Percentiles rank a stretch among this genome's conserved stretches.
Conservation (phyloP, 768 basidiomycete genomes). For the Gautieria morchelliformis region DNA sequence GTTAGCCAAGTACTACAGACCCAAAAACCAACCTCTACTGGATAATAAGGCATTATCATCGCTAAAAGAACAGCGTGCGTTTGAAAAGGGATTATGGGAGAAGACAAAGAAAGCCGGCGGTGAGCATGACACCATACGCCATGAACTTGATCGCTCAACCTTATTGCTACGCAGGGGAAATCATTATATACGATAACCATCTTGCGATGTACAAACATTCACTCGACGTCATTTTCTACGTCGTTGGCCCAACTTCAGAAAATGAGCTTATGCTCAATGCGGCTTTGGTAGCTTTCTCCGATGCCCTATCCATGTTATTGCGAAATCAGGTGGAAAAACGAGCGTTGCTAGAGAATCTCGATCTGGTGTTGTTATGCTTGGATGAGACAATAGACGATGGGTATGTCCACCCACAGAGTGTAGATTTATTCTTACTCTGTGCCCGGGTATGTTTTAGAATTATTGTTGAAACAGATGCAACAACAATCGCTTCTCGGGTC, state of each 20-base stretch:
- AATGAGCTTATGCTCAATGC: conserved; percentile 94
- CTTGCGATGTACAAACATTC: conserved; percentile 93
- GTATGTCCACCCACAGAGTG: conserved; percentile 29
- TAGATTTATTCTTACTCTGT: not conserved
- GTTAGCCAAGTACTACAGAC: conserved; percentile 88
- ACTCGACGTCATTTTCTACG: conserved; percentile 90
- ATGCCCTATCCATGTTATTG: conserved; percentile 77
- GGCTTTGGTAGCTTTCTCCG: conserved; percentile 76
- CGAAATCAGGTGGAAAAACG: conserved; percentile 93
- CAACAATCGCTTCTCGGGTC: conserved; percentile 92
- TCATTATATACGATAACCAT: conserved; percentile 83
- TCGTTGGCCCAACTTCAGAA: conserved; percentile 77
- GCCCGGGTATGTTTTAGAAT: conserved; percentile 42
- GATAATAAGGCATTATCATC: conserved; percentile 54
- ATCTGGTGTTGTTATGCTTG: conserved; percentile 82
- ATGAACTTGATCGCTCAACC: not conserved
- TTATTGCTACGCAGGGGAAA: conserved; percentile 55
- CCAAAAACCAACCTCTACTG: conserved; percentile 53
- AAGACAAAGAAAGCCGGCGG: conserved; percentile 94
- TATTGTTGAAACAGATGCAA: conserved; percentile 92
- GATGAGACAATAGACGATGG: conserved; percentile 99
- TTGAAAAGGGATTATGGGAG: conserved; percentile 91
- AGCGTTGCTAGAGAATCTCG: conserved; percentile 87
- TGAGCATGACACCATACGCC: conserved; percentile 25
- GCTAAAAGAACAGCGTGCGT: conserved; percentile 87